Base-by-base conservation (phyloP, 306 rosid genomes). In the Glycyrrhiza uralensis region DNA sequence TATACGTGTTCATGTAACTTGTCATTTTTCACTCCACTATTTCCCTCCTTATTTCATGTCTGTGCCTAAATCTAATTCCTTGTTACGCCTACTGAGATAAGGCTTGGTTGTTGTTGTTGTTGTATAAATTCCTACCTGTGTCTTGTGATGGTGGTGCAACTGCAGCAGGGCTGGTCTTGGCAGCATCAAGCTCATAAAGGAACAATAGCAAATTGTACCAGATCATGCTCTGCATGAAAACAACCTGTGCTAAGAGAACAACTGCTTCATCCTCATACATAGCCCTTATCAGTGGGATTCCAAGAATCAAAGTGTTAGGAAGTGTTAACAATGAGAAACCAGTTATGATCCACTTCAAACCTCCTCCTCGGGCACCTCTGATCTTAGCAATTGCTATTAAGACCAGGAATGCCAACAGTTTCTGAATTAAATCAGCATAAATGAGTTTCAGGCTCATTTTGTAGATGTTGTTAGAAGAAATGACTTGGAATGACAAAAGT, bases 291-390 rank as follows among this genome's bases (percentile, higher is more conserved):
- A 93, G 72, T 8, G 98, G 97, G 36, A 89, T 84, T 36, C 98
- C 98, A 0, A 93, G 84, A 75, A 93, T 86, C 77, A 91, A 81
- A 69, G 98, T 93, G 82, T 93, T 93, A 0, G 98, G 98, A 66
- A 93, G 86, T 22, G 96, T 85, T n/a, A 91, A 86, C n/a, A 91
- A 82, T 4, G 98, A 93, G 9, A 93, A 71, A 15, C 96, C 94
- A 12, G 92, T 87, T 50, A 91, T 82, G 52, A 90, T 74, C 71
- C 83, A 86, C 62, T 73, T 86, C 46, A 93, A 86, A 2, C 87
- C 92, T 36, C 94, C 94, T 46, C 74, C 24, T n/a, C n/a, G n/a
- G n/a, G n/a, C n/a, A 20, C 79, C 78, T 28, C 78, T 76, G 80
- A 87, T 66, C 84, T 74, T 89, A 44, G 82, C 55, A 35, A 86